Evolutionary conservation across 1,139 yeast species (phyloP).

Genomic region (Yamadazyma spencermartinsiae): DNA sequence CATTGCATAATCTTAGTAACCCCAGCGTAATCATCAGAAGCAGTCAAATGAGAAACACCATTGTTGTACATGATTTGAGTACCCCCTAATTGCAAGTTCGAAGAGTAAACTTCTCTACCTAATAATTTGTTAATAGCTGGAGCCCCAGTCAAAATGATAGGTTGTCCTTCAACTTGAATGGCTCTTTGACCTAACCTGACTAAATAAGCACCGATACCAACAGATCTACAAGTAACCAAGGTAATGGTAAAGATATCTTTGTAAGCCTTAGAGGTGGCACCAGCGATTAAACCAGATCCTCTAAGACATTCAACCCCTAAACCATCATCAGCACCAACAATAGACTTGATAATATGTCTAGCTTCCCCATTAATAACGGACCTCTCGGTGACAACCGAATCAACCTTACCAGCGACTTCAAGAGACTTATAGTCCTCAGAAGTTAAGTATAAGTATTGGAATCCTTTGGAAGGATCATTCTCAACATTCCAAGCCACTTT

Average conservation of each 20-base stretch:
- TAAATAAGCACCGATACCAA: slow-evolving; percentile 98
- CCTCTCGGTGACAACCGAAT: slow-evolving; percentile 73
- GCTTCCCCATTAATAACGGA: slow-evolving; percentile 83
- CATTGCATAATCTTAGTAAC: slow-evolving; percentile 92
- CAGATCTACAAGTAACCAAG: slow-evolving; percentile 96
- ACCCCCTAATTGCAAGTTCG: slow-evolving; percentile 97
- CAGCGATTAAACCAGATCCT: slow-evolving; percentile 98
- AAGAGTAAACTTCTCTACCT: slow-evolving; percentile 95
- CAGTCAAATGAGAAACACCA: slow-evolving; percentile 97
- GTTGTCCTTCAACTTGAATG: slow-evolving; percentile 97
- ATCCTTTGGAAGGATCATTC: slow-evolving; percentile 77
- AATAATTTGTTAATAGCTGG: slow-evolving; percentile 95
- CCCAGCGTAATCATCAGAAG: slow-evolving; percentile 93
- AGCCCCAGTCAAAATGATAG: slow-evolving; percentile 97
- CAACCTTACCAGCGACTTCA: slow-evolving; percentile 57
- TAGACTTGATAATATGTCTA: slow-evolving; percentile 76
- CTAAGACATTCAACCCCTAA: slow-evolving; percentile 97
- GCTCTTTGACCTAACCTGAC: slow-evolving; percentile 99
- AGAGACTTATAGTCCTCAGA: slow-evolving; percentile 64
- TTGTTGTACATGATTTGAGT: slow-evolving; percentile 97
- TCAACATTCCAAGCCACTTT: slow-evolving; percentile 92
- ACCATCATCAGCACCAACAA: slow-evolving; percentile 94
- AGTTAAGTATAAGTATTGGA: slow-evolving; percentile 80
- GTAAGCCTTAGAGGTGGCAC: slow-evolving; percentile 97
- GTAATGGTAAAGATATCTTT: slow-evolving; percentile 96